These are phyloP conservation scores for Helotiales sp. DNA, from an alignment of 2,329 filamentous ascomycete genomes.

Conservation along the genomic window DNA sequence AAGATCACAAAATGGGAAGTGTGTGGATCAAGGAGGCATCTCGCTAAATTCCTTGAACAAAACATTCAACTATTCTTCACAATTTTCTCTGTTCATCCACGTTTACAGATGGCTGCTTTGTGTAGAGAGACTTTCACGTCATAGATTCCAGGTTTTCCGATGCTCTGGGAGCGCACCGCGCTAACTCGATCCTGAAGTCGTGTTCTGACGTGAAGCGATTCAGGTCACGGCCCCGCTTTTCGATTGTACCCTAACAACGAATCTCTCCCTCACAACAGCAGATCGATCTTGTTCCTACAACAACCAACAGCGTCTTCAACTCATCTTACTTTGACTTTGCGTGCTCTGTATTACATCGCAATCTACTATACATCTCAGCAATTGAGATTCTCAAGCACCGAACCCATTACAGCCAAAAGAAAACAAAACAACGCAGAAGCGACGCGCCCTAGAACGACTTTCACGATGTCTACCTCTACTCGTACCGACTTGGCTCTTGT, in stretches of 20 bases:
- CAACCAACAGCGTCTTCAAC: not conserved
- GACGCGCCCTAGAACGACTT: not conserved
- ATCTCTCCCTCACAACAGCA: not conserved
- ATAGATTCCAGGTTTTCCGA: not conserved
- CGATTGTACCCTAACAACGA: not conserved
- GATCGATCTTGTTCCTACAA: not conserved
- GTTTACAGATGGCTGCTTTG: not conserved
- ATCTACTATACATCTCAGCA: too few relatives aligned
- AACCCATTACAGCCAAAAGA: too few relatives aligned
- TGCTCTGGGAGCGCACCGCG: not conserved
- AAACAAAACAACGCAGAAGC: not conserved
- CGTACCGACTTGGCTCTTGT: not conserved
- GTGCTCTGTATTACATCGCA: too few relatives aligned
- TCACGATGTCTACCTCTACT: not conserved
- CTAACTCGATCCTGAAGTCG: not conserved
- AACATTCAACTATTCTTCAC: not conserved
- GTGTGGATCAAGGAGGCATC: too few relatives aligned
- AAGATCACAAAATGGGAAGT: too few relatives aligned
- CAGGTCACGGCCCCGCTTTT: not conserved
- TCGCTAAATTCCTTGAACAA: not conserved
- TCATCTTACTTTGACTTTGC: not conserved
- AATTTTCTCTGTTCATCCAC: not conserved
- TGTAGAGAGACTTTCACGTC: not conserved
- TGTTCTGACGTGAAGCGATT: not conserved
- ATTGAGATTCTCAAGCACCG: too few relatives aligned